Conservation (phyloP, 441 rosid species). For the Kokia cookei region DNA sequence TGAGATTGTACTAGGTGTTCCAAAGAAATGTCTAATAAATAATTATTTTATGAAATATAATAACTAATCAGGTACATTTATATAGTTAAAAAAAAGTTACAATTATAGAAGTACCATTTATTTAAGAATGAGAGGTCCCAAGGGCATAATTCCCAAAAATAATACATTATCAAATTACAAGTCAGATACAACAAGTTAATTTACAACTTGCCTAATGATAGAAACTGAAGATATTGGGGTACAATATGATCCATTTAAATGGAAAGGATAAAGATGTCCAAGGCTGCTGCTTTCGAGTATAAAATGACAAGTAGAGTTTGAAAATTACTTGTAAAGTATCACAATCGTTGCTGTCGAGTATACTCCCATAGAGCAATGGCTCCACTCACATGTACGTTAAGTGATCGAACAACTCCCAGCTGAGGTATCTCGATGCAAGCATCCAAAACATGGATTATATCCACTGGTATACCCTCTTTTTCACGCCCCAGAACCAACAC, state of each 20-base stretch:
- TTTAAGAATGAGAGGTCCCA: background rate
- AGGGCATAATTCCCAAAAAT: background rate
- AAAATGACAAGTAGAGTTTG: background rate
- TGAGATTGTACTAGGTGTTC: no score
- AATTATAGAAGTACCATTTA: background rate
- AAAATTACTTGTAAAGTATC: background rate
- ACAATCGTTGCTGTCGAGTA: conserved; percentile 80
- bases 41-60: background rate
- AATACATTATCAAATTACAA: background rate
- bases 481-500: conserved; percentile 94
- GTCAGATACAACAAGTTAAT: background rate
- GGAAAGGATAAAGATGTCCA: background rate
- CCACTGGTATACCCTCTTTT: conserved; percentile 95
- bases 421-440: conserved; percentile 97
- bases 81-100: background rate
- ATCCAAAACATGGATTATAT: conserved; percentile 79
- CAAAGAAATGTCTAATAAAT: background rate
- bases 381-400: conserved; percentile 93
- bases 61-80: background rate
- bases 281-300: background rate
- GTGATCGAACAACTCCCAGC: conserved; percentile 91
- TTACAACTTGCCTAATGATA: background rate
- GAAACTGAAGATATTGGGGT: background rate
- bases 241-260: background rate
- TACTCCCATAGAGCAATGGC: conserved; percentile 99